phyloP scores from a whole-genome alignment of 371 early-diverging fungal species.

The Gilbertella persicaria region DNA sequence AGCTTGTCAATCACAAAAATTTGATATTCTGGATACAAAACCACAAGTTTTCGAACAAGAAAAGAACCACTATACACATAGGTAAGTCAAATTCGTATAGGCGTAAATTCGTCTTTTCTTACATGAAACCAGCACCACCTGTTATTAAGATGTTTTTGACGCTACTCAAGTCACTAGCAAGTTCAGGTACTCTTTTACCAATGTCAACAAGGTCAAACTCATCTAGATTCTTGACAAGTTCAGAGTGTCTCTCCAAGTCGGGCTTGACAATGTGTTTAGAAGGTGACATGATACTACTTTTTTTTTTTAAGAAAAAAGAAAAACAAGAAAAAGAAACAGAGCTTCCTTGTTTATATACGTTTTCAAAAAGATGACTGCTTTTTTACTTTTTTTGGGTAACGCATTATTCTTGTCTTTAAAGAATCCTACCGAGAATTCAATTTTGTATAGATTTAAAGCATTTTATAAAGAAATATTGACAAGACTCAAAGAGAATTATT shows the following conservation, averaged over 20 bases:
- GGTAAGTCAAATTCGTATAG: neutral
- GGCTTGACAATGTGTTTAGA: constrained; percentile 2
- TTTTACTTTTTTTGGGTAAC: too few species aligned
- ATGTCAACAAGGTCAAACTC: constrained; percentile 51
- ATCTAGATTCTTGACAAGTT: constrained; percentile 29
- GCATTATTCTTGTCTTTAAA: too few species aligned
- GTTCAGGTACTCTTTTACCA: constrained; percentile 36
- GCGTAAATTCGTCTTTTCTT: neutral
- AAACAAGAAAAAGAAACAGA: too few species aligned
- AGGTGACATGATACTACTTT: constrained; percentile 9
- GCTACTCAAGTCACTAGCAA: constrained; percentile 33
- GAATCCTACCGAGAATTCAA: too few species aligned
- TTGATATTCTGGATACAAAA: constrained; percentile 71
- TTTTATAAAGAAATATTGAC: too few species aligned
- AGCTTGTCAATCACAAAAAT: constrained; percentile 79
- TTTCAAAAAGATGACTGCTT: too few species aligned
- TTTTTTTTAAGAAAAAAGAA: too few species aligned
- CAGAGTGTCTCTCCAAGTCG: constrained; percentile 22
- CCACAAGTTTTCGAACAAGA: constrained; percentile 65
- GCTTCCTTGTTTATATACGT: too few species aligned
- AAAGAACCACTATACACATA: constrained; percentile 41
- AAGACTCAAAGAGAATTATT: too few species aligned
- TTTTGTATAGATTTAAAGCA: too few species aligned
- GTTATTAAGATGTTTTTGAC: constrained; percentile 74
- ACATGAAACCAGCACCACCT: constrained; percentile 92